Conservation (phyloP, 2,329 filamentous ascomycete species). For the Scortechinia acanthostroma region DNA sequence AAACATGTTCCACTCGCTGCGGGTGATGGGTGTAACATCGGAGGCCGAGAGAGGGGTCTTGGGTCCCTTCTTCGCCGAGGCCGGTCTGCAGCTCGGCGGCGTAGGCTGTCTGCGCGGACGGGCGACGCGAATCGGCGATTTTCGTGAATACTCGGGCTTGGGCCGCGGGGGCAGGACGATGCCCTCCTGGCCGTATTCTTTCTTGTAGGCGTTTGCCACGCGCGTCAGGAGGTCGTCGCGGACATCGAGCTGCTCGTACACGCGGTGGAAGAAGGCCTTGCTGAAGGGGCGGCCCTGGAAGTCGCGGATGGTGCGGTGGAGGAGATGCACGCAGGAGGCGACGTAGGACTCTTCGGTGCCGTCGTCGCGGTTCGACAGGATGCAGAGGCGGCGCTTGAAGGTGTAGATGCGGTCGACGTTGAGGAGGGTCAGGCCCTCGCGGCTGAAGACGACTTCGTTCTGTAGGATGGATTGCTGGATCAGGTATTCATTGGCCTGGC, state of each 20-base stretch:
- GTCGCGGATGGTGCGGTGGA: slow-evolving; percentile 26
- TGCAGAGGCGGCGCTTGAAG: slow-evolving; percentile 28
- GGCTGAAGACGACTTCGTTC: slow-evolving; percentile 30
- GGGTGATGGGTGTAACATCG: slow-evolving; percentile 29
- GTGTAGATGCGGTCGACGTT: slow-evolving; percentile 33
- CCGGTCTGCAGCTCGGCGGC: slow-evolving; percentile 6
- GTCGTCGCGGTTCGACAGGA: slow-evolving; percentile 18
- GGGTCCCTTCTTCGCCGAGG: slow-evolving; percentile 16
- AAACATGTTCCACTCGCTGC: slow-evolving; percentile 29
- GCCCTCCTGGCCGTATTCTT: slow-evolving; percentile 21
- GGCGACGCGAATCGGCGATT: neutral
- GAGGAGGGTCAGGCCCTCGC: slow-evolving; percentile 29
- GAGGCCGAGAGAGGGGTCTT: slow-evolving; percentile 29
- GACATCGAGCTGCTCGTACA: slow-evolving; percentile 29
- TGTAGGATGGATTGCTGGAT: slow-evolving; percentile 30
- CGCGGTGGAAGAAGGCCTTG: slow-evolving; percentile 28
- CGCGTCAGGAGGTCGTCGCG: slow-evolving; percentile 21
- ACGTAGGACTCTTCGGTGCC: slow-evolving; percentile 24
- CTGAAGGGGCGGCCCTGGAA: slow-evolving; percentile 29
- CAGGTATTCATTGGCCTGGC: slow-evolving; percentile 22
- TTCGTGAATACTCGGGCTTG: slow-evolving; percentile 4
- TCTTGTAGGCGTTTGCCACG: slow-evolving; percentile 22
- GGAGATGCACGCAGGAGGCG: slow-evolving; percentile 24
- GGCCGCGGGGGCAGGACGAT: slow-evolving; percentile 11
- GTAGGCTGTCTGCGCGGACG: neutral